Evolutionary conservation across 176 grass and related monocot genomes (phyloP).

Genomic region (Phyllostachys edulis): DNA sequence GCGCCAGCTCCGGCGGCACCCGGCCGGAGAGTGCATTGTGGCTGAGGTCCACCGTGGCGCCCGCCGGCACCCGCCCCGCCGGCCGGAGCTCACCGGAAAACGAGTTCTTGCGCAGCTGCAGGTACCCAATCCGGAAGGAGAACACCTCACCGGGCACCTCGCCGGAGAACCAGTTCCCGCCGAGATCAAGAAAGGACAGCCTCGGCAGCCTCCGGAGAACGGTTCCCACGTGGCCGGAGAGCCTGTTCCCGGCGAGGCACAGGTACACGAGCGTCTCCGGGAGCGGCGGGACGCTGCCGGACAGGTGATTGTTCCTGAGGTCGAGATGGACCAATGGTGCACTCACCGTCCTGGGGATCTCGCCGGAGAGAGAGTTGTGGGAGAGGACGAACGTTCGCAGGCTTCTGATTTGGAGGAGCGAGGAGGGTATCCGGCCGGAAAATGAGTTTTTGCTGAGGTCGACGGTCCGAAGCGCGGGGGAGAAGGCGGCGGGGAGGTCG

Average conservation of each 20-base stretch:
- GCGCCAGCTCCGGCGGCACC: slow-evolving; percentile 63
- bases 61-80: slow-evolving; percentile 28
- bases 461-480: slow-evolving; percentile 49
- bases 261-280: slow-evolving; percentile 66
- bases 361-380: slow-evolving; percentile 56
- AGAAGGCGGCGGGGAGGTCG: slow-evolving; percentile 35
- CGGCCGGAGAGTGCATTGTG: slow-evolving; percentile 63
- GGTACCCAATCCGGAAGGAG: slow-evolving; percentile 50
- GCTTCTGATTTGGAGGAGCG: slow-evolving; percentile 37
- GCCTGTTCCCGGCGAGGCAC: slow-evolving; percentile 56
- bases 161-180: slow-evolving; percentile 65
- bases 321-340: slow-evolving; percentile 70
- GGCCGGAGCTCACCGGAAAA: slow-evolving; percentile 68
- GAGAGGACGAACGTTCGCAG: slow-evolving; percentile 62
- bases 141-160: slow-evolving; percentile 58
- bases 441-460: slow-evolving; percentile 69
- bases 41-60: slow-evolving; percentile 74
- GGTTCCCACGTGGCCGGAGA: slow-evolving; percentile 56
- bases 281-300: slow-evolving; percentile 42
- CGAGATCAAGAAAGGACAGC: slow-evolving; percentile 70
- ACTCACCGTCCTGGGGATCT: slow-evolving; percentile 6
- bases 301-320: slow-evolving; percentile 50
- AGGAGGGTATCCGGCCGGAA: slow-evolving; percentile 37
- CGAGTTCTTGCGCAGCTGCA: slow-evolving; percentile 66
- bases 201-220: slow-evolving; percentile 38